These are phyloP conservation scores for Aphelidium insulamus DNA, from an alignment of 371 early-diverging fungal species.

Conservation along the genomic window DNA sequence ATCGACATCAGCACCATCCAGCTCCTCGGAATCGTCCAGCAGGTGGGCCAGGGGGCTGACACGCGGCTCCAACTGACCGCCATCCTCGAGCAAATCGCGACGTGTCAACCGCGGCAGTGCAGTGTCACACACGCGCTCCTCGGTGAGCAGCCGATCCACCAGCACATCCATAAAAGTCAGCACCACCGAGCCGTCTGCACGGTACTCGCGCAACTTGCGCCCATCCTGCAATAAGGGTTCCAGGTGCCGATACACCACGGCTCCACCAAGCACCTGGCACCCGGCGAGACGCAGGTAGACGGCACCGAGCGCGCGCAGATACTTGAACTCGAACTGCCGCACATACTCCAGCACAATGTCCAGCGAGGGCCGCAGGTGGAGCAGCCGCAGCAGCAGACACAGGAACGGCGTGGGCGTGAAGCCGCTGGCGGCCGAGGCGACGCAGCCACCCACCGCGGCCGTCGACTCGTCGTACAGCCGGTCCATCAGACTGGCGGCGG, in stretches of 20 bases:
- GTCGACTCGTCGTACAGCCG: too few species aligned
- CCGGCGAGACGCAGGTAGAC: conserved; percentile 69
- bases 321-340: conserved; percentile 51
- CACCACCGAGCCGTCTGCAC: conserved; percentile 14
- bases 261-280: conserved; percentile 26
- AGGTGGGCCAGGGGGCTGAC: conserved; percentile 55
- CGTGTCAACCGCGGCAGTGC: conserved; percentile 62
- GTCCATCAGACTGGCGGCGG: too few species aligned
- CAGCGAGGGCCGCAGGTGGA: conserved; percentile 71
- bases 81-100: conserved; percentile 60
- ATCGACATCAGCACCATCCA: too few species aligned
- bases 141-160: conserved; percentile 53
- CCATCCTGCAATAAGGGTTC: conserved; percentile 71
- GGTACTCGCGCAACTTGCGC: conserved; percentile 44
- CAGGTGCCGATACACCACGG: conserved; percentile 60
- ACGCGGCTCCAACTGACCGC: conserved; percentile 58
- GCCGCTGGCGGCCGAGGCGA: too few species aligned
- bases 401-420: conserved; percentile 78
- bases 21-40: conserved; percentile 22
- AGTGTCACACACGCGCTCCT: conserved; percentile 65
- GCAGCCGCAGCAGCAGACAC: conserved; percentile 61
- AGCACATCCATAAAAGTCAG: conserved; percentile 76
- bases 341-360: conserved; percentile 63
- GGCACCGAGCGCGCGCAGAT: conserved; percentile 64
- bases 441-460: too few species aligned